These are phyloP conservation scores for Neurospora hispaniola DNA, from an alignment of 495 filamentous ascomycete genomes.

Conservation along the genomic window DNA sequence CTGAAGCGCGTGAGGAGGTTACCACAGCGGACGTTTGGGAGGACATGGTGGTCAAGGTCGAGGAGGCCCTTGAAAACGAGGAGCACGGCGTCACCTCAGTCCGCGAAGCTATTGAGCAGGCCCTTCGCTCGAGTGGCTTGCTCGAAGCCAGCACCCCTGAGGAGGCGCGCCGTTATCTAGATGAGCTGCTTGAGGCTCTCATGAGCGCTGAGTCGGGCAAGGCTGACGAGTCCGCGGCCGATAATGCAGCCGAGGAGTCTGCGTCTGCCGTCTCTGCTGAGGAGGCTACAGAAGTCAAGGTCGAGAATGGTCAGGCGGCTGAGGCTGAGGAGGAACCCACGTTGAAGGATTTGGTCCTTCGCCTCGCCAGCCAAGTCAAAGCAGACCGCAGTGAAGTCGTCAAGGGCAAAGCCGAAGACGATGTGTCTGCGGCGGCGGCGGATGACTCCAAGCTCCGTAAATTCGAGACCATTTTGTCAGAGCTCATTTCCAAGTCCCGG, in stretches of 20 bases:
- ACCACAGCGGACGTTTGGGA: conserved; percentile 34
- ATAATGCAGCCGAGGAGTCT: neutral
- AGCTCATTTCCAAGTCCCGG: conserved; percentile 21
- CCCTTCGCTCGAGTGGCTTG: conserved; percentile 33
- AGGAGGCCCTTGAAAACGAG: conserved; percentile 44
- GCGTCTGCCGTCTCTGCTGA: neutral
- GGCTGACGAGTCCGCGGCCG: conserved; percentile 5
- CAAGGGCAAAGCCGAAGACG: conserved; percentile 2
- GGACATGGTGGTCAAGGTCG: conserved; percentile 41
- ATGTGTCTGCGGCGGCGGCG: neutral
- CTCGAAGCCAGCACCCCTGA: conserved; percentile 22
- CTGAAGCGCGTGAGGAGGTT: conserved; percentile 9
- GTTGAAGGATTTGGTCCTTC: conserved; percentile 21
- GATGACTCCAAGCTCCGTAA: conserved; percentile 25
- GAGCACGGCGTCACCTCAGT: conserved; percentile 34
- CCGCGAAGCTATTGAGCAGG: conserved; percentile 33
- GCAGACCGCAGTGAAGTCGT: conserved; percentile 1
- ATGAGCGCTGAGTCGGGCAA: conserved; percentile 15
- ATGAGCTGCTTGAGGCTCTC: conserved; percentile 30
- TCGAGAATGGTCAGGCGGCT: conserved; percentile 8
- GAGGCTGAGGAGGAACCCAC: conserved; percentile 12
- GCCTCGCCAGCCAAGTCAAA: conserved; percentile 10
- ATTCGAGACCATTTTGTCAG: conserved; percentile 30
- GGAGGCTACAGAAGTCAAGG: conserved; percentile 1
- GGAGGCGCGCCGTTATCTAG: conserved; percentile 28